These are phyloP conservation scores for Ophiognomonia clavigignenti-juglandacearum DNA, from an alignment of 2,329 filamentous ascomycete species.

Conservation along the genomic window DNA sequence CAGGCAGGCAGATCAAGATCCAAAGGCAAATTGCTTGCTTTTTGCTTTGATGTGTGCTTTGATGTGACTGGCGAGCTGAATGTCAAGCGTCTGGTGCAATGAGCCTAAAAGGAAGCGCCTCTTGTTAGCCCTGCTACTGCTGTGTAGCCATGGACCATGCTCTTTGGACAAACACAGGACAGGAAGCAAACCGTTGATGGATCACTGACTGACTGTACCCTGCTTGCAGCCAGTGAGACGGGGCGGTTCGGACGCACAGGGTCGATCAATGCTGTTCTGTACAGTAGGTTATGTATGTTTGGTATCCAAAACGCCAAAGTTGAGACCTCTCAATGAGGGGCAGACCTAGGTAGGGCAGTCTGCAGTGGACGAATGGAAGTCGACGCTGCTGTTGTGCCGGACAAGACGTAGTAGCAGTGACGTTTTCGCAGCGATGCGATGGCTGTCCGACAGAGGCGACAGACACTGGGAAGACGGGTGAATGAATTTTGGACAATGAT, in stretches of 20 bases:
- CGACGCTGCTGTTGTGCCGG: slow-evolving; percentile 1
- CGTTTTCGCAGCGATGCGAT: too few relatives aligned
- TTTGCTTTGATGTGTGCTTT: too few relatives aligned
- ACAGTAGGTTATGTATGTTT: neutral
- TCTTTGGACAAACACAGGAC: too few relatives aligned
- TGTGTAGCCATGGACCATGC: neutral
- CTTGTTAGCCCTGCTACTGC: slow-evolving; percentile 7
- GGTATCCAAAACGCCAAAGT: neutral
- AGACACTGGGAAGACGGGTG: too few relatives aligned
- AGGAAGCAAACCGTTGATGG: too few relatives aligned
- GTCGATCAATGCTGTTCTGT: neutral
- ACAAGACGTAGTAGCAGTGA: too few relatives aligned
- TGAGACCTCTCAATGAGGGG: neutral
- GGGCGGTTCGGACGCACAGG: neutral
- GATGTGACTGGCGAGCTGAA: neutral
- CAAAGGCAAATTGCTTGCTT: slow-evolving; percentile 3
- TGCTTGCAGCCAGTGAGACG: neutral
- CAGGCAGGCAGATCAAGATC: too few relatives aligned
- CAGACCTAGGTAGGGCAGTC: neutral
- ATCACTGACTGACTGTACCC: too few relatives aligned
- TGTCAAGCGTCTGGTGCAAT: too few relatives aligned
- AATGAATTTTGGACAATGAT: too few relatives aligned
- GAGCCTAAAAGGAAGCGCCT: neutral
- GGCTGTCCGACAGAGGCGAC: too few relatives aligned
- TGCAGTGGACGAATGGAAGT: neutral